phyloP scores from a whole-genome alignment of 768 basidiomycete genomes.

The Filobasidium floriforme region DNA sequence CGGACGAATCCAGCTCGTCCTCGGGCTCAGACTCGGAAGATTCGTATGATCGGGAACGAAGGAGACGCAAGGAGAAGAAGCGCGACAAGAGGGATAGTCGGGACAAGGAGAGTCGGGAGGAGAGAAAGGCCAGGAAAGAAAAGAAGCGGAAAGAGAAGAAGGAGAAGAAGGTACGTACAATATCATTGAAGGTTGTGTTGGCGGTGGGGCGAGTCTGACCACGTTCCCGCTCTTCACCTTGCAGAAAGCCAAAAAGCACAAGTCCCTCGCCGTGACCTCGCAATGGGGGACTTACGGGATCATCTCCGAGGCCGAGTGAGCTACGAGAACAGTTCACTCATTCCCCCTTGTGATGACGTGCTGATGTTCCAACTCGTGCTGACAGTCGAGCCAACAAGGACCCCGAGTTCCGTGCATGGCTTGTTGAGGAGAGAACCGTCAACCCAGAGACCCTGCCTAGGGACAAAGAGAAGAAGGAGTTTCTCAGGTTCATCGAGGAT shows the following conservation, averaged over 20 bases:
- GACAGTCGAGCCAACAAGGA: conserved; percentile 45
- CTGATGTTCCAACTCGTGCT: conserved; percentile 11
- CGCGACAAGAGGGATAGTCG: conserved; percentile 49
- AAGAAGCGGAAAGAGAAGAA: conserved; percentile 31
- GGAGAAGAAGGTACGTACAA: conserved; percentile 58
- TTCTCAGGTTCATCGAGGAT: conserved; percentile 59
- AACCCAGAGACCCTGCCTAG: conserved; percentile 84
- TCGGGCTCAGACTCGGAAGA: conserved; percentile 30
- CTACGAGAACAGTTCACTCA: conserved; percentile 24
- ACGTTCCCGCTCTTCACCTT: conserved; percentile 3
- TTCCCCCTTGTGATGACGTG: conserved; percentile 11
- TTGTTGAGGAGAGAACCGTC: conserved; percentile 81
- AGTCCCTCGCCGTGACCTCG: conserved; percentile 52
- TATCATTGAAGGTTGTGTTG: neutral
- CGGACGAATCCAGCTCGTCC: conserved; percentile 15
- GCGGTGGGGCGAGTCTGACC: conserved; percentile 4
- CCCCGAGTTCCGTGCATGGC: conserved; percentile 78
- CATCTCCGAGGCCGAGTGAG: conserved; percentile 77
- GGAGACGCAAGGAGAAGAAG: conserved; percentile 34
- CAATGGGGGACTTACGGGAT: conserved; percentile 90
- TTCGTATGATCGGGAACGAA: conserved; percentile 25
- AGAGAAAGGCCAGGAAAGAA: conserved; percentile 27
- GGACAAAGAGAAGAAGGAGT: conserved; percentile 78
- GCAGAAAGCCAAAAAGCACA: conserved; percentile 51
- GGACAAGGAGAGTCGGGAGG: conserved; percentile 32